Conservation (phyloP, 176 grass and related monocot genomes). For the Eremochloa ophiuroides region DNA sequence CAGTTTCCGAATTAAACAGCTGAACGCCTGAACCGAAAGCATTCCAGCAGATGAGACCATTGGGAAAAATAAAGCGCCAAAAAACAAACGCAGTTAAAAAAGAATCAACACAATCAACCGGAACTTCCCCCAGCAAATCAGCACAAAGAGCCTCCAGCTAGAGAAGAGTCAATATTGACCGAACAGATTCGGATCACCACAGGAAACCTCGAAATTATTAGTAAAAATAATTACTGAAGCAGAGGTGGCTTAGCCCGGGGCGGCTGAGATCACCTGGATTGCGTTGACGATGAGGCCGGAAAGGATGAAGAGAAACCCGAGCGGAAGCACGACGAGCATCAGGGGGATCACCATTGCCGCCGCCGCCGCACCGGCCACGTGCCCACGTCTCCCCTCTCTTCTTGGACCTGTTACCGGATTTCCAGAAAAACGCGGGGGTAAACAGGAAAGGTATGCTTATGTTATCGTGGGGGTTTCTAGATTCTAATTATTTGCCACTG, state of each 20-base stretch:
- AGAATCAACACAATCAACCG: not conserved
- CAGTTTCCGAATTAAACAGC: not conserved
- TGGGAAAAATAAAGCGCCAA: not conserved
- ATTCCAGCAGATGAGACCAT: not conserved
- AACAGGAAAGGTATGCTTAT: too few species aligned
- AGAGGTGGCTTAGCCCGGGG: not conserved
- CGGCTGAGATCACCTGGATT: conserved; percentile 18
- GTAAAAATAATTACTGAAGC: not conserved
- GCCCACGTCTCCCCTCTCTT: too few species aligned
- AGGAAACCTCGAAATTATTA: not conserved
- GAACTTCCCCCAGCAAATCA: not conserved
- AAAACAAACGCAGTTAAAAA: not conserved
- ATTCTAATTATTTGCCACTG: too few species aligned
- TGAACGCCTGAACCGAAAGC: not conserved
- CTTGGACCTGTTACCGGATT: too few species aligned
- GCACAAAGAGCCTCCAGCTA: not conserved
- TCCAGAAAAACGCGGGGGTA: too few species aligned
- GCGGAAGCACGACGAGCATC: conserved; percentile 45
- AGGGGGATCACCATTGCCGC: conserved; percentile 28
- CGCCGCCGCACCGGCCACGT: too few species aligned
- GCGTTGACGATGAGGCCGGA: conserved; percentile 53
- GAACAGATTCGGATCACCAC: not conserved
- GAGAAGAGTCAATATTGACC: not conserved
- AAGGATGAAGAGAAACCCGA: conserved; percentile 66
- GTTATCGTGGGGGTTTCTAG: too few species aligned